A percentile compares a stretch with the other conserved stretches of the same genome.
Evolutionary conservation across 768 basidiomycete species (phyloP).

Genomic region (Lentinula lateritia): DNA sequence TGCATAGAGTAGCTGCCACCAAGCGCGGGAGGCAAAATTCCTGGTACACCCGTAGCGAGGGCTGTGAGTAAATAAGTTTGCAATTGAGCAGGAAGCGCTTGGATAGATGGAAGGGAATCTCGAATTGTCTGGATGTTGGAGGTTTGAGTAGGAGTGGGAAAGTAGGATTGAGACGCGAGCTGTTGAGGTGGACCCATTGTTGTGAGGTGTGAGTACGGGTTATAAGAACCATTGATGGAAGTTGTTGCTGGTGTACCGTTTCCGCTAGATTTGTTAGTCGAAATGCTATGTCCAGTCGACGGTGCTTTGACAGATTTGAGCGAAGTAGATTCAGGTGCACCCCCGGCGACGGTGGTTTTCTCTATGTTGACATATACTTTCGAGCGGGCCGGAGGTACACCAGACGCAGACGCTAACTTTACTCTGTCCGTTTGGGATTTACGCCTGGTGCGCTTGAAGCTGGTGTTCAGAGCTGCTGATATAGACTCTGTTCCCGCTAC

Average conservation of each 20-base stretch:
- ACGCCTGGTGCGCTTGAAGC: neutral
- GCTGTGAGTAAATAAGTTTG: neutral
- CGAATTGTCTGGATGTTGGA: neutral
- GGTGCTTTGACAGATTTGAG: neutral
- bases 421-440: neutral
- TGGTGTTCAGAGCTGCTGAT: neutral
- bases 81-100: neutral
- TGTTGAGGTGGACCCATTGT: neutral
- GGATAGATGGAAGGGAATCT: neutral
- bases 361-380: neutral
- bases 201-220: neutral
- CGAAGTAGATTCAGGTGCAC: neutral
- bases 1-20: neutral
- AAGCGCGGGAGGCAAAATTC: neutral
- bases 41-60: neutral
- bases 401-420: neutral
- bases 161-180: neutral
- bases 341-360: neutral
- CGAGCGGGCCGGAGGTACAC: neutral
- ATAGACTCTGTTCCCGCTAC: neutral
- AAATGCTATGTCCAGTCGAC: neutral
- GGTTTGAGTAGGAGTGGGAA: neutral
- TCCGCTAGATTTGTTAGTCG: neutral
- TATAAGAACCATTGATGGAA: neutral
- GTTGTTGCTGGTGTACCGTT: neutral